Conservation (phyloP, 1,139 yeast species). For the Kluyveromyces sp. region DNA sequence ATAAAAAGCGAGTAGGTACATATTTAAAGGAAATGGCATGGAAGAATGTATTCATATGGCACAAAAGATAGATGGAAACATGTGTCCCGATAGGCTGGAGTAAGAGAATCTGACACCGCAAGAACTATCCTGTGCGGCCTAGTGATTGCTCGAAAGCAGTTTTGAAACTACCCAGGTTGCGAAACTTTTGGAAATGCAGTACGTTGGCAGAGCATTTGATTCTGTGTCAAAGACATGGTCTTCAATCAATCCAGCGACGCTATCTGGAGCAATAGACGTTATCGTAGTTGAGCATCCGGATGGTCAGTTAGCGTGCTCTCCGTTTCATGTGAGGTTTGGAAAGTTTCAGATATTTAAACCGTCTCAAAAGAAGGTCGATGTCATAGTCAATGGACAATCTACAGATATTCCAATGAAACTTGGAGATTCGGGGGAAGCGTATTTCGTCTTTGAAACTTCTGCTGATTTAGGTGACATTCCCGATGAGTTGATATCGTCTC, state of each 20-base stretch:
- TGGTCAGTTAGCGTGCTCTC: slow-evolving; percentile 81
- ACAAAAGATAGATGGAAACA: not conserved
- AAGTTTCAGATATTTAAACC: slow-evolving; percentile 88
- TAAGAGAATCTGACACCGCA: too few species aligned
- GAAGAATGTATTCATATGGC: not conserved
- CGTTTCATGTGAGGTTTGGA: slow-evolving; percentile 95
- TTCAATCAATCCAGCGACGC: slow-evolving; percentile 90
- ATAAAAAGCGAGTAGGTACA: not conserved
- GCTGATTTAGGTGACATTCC: slow-evolving; percentile 55
- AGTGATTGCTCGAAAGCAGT: too few species aligned
- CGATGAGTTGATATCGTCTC: slow-evolving; percentile 76
- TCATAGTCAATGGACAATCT: slow-evolving; percentile 73
- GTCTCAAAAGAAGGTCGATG: slow-evolving; percentile 90
- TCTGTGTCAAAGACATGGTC: slow-evolving; percentile 96
- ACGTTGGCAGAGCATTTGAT: slow-evolving; percentile 92
- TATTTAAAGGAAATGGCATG: not conserved
- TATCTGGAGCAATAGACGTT: slow-evolving; percentile 95
- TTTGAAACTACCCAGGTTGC: too few species aligned
- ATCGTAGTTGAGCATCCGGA: slow-evolving; percentile 91
- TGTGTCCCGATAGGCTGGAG: too few species aligned
- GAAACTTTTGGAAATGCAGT: slow-evolving; percentile 56
- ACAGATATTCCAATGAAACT: slow-evolving; percentile 90
- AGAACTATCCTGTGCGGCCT: too few species aligned
- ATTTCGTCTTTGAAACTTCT: slow-evolving; percentile 86
- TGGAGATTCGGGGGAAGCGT: slow-evolving; percentile 98